These are phyloP conservation scores for Exophiala dermatitidis DNA, from an alignment of 2,329 filamentous ascomycete species.

Conservation along the genomic window DNA sequence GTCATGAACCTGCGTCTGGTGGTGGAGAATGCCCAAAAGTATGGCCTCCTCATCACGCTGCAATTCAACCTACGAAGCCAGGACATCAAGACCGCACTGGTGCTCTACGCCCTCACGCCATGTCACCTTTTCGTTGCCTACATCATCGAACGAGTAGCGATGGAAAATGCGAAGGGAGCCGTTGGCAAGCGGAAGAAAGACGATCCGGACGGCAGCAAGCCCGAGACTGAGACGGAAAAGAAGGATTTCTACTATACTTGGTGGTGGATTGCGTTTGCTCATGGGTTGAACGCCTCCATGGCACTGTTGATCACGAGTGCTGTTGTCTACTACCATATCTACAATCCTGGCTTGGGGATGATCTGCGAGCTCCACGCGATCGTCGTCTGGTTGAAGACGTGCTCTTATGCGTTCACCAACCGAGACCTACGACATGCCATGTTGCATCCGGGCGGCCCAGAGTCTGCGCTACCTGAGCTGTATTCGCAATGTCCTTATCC, in stretches of 20 bases:
- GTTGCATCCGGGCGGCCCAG: constrained; percentile 63
- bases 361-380: constrained; percentile 85
- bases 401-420: constrained; percentile 94
- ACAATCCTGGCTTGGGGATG: constrained; percentile 90
- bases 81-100: constrained; percentile 66
- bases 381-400: constrained; percentile 92
- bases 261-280: constrained; percentile 70
- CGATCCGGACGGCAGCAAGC: constrained; percentile 48
- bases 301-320: constrained; percentile 74
- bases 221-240: constrained; percentile 53
- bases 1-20: constrained; percentile 89
- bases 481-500: constrained; percentile 84
- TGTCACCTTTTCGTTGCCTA: constrained; percentile 87
- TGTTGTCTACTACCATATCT: constrained; percentile 82
- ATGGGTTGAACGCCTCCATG: constrained; percentile 74
- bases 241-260: constrained; percentile 66
- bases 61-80: constrained; percentile 74
- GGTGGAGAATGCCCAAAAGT: constrained; percentile 76
- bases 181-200: constrained; percentile 49
- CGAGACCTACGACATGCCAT: constrained; percentile 87
- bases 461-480: constrained; percentile 67
- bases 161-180: constrained; percentile 65
- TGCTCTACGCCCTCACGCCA: constrained; percentile 80
- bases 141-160: constrained; percentile 77
- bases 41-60: constrained; percentile 89